These are phyloP conservation scores for Ceratonia siliqua DNA, from an alignment of 306 rosid genomes.

Conservation along the genomic window DNA sequence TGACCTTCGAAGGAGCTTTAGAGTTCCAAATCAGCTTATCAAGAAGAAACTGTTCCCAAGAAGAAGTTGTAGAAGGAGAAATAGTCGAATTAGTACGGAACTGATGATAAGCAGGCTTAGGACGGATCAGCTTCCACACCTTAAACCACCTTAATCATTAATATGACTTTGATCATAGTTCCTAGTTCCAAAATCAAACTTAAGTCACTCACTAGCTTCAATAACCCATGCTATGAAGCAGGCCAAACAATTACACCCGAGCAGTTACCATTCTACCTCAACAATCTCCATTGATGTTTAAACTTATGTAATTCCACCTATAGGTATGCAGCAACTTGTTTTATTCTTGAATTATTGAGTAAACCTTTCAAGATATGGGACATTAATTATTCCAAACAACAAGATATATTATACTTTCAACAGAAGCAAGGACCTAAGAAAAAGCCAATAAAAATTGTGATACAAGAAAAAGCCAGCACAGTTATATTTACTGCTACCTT, in stretches of 20 bases:
- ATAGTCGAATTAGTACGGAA: too few relatives aligned
- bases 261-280: not conserved
- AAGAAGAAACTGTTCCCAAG: too few relatives aligned
- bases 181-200: too few relatives aligned
- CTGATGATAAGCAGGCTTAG: too few relatives aligned
- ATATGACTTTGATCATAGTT: too few relatives aligned
- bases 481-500: not conserved
- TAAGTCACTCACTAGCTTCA: too few relatives aligned
- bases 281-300: not conserved
- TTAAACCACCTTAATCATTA: too few relatives aligned
- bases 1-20: too few relatives aligned
- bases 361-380: not conserved
- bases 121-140: too few relatives aligned
- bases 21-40: too few relatives aligned
- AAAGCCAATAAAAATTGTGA: not conserved
- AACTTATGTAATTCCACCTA: not conserved
- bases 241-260: not conserved
- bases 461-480: conserved; percentile 18
- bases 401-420: not conserved
- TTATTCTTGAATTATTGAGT: not conserved
- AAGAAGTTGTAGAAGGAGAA: too few relatives aligned
- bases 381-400: conserved; percentile 4
- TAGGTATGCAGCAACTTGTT: not conserved
- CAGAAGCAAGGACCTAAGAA: conserved; percentile 5
- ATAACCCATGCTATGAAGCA: not conserved